Evolutionary conservation across 2,329 filamentous ascomycete genomes (phyloP).

Genomic region (Hypoxylon sp.): DNA sequence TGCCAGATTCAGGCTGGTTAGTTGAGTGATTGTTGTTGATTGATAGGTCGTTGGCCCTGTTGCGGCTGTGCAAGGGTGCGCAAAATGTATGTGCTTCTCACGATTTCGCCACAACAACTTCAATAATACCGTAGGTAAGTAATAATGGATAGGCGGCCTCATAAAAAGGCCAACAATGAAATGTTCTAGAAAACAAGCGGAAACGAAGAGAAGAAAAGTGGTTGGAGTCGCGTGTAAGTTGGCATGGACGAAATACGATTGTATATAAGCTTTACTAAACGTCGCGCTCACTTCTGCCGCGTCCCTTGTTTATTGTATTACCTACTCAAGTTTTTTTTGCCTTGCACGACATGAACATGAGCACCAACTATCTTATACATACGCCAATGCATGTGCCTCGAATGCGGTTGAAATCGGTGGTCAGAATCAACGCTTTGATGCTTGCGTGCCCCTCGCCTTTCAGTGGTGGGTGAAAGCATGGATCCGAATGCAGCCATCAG

Average conservation of each 20-base stretch:
- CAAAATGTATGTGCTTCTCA: conserved; percentile 23
- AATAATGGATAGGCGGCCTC: conserved; percentile 38
- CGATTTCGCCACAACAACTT: conserved; percentile 38
- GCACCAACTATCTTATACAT: conserved; percentile 26
- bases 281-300: conserved; percentile 43
- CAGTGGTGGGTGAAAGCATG: conserved; percentile 17
- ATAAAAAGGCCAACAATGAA: conserved; percentile 19
- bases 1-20: conserved; percentile 28
- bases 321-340: conserved; percentile 33
- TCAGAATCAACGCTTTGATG: conserved; percentile 5
- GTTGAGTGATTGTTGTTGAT: conserved; percentile 26
- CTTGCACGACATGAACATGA: conserved; percentile 35
- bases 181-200: conserved; percentile 15
- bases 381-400: conserved; percentile 36
- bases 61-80: conserved; percentile 44
- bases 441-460: conserved; percentile 12
- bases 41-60: conserved; percentile 37
- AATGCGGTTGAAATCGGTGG: conserved; percentile 31
- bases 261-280: conserved; percentile 27
- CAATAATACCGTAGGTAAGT: conserved; percentile 2
- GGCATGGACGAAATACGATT: conserved; percentile 17
- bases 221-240: conserved; percentile 19
- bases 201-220: conserved; percentile 21
- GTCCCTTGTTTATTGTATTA: conserved; percentile 44
- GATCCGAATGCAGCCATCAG: conserved; percentile 42